phyloP scores from a whole-genome alignment of 2,329 filamentous ascomycete genomes.

The Colletotrichum sp. region DNA sequence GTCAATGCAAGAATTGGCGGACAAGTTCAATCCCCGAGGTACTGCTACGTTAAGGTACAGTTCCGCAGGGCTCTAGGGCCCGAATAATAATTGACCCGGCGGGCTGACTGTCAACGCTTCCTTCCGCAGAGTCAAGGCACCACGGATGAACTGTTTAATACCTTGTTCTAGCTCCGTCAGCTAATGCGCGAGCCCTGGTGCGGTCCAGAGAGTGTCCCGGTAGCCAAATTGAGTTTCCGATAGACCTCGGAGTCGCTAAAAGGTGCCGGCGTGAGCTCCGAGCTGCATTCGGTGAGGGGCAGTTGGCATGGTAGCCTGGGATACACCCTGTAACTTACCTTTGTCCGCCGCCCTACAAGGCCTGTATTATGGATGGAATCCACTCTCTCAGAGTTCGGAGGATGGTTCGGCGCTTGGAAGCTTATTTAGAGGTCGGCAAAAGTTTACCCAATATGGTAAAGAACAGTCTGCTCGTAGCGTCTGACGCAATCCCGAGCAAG shows the following conservation, averaged over 20 bases:
- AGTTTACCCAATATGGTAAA: not conserved
- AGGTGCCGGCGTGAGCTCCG: not conserved
- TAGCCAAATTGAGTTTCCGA: not conserved
- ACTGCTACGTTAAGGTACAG: rapidly evolving
- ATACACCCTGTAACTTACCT: not conserved
- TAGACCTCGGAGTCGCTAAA: not conserved
- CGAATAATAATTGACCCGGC: not conserved
- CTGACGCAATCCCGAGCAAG: not conserved
- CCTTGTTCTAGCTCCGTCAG: not conserved
- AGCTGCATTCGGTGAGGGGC: not conserved
- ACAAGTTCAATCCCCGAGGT: not conserved
- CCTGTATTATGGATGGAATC: not conserved
- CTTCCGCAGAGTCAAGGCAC: not conserved
- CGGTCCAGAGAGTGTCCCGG: rapidly evolving
- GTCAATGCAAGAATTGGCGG: not conserved
- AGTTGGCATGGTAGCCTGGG: not conserved
- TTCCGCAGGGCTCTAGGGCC: not conserved
- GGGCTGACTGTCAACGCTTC: not conserved
- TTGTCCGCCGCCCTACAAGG: not conserved
- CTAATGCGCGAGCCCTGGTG: not conserved
- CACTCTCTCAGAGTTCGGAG: not conserved
- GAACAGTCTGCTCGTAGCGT: not conserved
- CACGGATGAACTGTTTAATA: not conserved
- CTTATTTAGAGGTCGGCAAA: not conserved
- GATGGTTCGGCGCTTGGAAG: not conserved